Percentiles rank a stretch among this genome's conserved stretches.
phyloP scores from a whole-genome alignment of 75 land plant genomes.

The Picea glauca region DNA sequence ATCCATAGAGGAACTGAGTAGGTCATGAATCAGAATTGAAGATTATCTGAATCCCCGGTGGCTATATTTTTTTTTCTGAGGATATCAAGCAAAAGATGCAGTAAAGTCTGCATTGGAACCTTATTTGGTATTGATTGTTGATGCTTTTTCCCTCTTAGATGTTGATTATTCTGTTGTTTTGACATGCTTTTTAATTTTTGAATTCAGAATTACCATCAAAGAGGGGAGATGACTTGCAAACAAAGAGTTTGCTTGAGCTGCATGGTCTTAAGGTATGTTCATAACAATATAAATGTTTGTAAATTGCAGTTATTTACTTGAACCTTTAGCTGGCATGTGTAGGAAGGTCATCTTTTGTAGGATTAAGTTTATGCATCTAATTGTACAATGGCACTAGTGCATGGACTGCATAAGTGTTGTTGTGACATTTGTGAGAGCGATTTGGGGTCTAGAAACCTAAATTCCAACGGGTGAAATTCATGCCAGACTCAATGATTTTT shows the following conservation, averaged over 20 bases:
- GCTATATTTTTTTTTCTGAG: not conserved
- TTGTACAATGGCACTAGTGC: not conserved
- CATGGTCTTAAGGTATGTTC: constrained; percentile 68
- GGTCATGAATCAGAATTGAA: not conserved
- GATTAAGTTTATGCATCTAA: not conserved
- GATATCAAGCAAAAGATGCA: not conserved
- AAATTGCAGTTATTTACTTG: not conserved
- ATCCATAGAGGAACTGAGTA: not conserved
- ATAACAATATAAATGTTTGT: not conserved
- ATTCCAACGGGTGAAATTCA: not conserved
- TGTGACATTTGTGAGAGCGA: not conserved
- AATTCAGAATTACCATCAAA: constrained; percentile 56
- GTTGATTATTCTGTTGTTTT: not conserved
- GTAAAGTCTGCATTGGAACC: not conserved
- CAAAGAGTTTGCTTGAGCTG: constrained; percentile 69
- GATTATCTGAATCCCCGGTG: not conserved
- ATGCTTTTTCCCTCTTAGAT: not conserved
- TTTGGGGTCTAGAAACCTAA: not conserved
- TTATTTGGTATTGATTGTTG: not conserved
- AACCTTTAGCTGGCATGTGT: not conserved
- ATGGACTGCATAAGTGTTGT: not conserved
- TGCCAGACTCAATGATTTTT: too few relatives aligned
- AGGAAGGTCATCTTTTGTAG: too few relatives aligned
- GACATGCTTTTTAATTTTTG: constrained; percentile 1
- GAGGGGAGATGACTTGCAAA: constrained; percentile 68